These are phyloP conservation scores for Alternaria sp. DNA, from an alignment of 2,329 filamentous ascomycete genomes.

Conservation along the genomic window DNA sequence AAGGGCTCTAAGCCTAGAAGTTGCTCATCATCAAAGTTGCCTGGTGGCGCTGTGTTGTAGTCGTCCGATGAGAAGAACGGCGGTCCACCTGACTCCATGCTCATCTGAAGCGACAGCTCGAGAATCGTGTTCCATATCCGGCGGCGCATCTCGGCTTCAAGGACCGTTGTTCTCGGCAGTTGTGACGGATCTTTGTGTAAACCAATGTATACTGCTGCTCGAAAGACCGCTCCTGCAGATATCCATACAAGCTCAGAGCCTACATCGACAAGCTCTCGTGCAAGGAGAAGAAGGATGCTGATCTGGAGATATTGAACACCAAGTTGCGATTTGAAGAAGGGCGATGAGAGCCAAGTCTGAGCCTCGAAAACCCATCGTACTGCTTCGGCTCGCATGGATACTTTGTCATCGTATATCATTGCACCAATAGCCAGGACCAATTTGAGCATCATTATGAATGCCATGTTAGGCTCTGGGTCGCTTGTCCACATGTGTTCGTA, in stretches of 20 bases:
- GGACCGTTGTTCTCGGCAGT: slow-evolving; percentile 35
- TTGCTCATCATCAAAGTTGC: slow-evolving; percentile 55
- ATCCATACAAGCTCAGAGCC: slow-evolving; percentile 51
- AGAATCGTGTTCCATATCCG: slow-evolving; percentile 48
- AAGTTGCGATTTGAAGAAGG: slow-evolving; percentile 63
- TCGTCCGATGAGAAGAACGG: slow-evolving; percentile 48
- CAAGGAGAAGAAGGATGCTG: slow-evolving; percentile 50
- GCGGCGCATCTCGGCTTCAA: slow-evolving; percentile 42
- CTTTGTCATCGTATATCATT: slow-evolving; percentile 59
- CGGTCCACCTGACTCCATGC: slow-evolving; percentile 48
- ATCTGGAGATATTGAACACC: slow-evolving; percentile 62
- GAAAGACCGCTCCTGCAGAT: slow-evolving; percentile 49
- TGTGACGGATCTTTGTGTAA: slow-evolving; percentile 52
- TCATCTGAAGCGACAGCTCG: slow-evolving; percentile 51
- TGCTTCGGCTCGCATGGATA: slow-evolving; percentile 60
- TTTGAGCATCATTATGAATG: slow-evolving; percentile 66
- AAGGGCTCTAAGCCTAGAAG: slow-evolving; percentile 39
- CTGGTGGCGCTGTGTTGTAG: slow-evolving; percentile 50
- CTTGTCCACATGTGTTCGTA: slow-evolving; percentile 63
- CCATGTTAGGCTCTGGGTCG: slow-evolving; percentile 42
- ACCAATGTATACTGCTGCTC: slow-evolving; percentile 53
- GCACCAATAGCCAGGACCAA: slow-evolving; percentile 67
- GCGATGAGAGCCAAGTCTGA: slow-evolving; percentile 63
- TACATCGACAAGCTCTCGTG: slow-evolving; percentile 48
- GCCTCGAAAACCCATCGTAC: slow-evolving; percentile 68